Evolutionary conservation across 768 basidiomycete genomes (phyloP).

Genomic region (Mycena pura): DNA sequence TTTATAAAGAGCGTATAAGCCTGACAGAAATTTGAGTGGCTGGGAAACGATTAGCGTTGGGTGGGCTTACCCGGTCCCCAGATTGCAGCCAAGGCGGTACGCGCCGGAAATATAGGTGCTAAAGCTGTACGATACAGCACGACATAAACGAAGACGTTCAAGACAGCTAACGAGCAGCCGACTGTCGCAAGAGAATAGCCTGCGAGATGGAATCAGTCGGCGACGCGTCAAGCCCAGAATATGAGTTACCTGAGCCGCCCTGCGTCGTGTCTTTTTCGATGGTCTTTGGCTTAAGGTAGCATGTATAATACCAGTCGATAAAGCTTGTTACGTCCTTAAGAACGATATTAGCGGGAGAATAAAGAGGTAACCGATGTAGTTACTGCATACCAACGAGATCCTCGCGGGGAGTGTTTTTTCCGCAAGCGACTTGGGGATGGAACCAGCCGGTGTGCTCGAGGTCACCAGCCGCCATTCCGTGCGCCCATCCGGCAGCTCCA

Average conservation of each 20-base stretch:
- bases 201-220: background rate
- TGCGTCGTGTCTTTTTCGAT: background rate
- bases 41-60: background rate
- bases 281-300: background rate
- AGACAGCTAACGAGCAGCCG: background rate
- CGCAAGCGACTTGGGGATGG: conserved; percentile 6
- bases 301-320: conserved; percentile 7
- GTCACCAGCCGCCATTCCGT: conserved; percentile 11
- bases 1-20: background rate
- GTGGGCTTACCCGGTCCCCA: background rate
- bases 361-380: background rate
- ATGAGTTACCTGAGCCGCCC: background rate
- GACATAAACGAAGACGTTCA: background rate
- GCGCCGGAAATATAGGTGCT: background rate
- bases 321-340: background rate
- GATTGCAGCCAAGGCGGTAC: background rate
- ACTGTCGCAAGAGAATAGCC: background rate
- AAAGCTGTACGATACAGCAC: background rate
- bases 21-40: background rate
- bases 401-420: conserved; percentile 9
- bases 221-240: background rate
- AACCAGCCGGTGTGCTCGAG: conserved; percentile 1
- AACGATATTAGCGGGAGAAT: background rate
- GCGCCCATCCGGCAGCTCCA: conserved; percentile 2
- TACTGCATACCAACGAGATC: background rate